phyloP scores from a whole-genome alignment of 768 basidiomycete genomes.

The Scleroderma citrinum region DNA sequence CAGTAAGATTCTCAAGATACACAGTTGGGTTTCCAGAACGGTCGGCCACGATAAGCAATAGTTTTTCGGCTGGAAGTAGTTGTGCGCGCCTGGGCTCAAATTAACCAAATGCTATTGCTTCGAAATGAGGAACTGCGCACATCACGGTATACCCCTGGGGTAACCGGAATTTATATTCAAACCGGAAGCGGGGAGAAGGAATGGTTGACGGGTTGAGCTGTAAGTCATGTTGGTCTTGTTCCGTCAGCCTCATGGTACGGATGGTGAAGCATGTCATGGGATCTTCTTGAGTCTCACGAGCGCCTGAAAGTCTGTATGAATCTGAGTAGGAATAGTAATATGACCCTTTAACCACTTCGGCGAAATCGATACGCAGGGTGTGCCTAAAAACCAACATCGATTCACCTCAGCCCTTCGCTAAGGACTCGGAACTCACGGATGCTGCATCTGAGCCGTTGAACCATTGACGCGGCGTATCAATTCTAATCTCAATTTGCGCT shows the following conservation, averaged over 20 bases:
- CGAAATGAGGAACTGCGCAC: neutral
- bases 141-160: neutral
- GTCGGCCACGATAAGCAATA: slow-evolving; percentile 34
- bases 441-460: neutral
- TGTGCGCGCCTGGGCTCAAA: slow-evolving; percentile 25
- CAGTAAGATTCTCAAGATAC: slow-evolving; percentile 27
- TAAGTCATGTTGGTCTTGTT: slow-evolving; percentile 5
- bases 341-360: neutral
- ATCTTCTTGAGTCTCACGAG: neutral
- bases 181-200: slow-evolving; percentile 3
- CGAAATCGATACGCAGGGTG: slow-evolving; percentile 1
- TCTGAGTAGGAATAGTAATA: neutral
- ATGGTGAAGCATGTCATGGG: slow-evolving; percentile 3
- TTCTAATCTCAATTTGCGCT: slow-evolving; percentile 4
- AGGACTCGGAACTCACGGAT: slow-evolving; percentile 5
- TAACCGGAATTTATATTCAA: slow-evolving; percentile 1
- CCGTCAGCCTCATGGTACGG: slow-evolving; percentile 4
- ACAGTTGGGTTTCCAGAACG: slow-evolving; percentile 23
- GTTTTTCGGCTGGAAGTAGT: slow-evolving; percentile 30
- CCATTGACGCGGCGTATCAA: slow-evolving; percentile 18
- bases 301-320: neutral
- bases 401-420: neutral
- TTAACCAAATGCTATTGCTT: neutral
- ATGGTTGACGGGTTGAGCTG: slow-evolving; percentile 4
- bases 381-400: neutral